Conservation (phyloP, 2,329 filamentous ascomycete genomes). For the Simplicillium sp. region DNA sequence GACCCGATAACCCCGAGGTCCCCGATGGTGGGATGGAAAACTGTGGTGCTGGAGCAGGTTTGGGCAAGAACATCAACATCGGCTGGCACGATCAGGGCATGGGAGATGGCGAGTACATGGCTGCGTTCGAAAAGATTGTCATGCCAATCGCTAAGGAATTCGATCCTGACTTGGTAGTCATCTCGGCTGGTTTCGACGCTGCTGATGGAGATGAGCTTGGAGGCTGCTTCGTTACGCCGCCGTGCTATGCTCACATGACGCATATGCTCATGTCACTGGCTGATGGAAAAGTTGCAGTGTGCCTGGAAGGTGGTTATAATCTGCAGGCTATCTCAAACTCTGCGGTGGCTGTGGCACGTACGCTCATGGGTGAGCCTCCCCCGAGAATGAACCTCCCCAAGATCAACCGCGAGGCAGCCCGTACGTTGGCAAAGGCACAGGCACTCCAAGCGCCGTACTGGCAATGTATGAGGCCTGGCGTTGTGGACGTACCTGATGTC, state of each 20-base stretch:
- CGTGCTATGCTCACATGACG: constrained; percentile 96
- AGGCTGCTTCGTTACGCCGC: constrained; percentile 82
- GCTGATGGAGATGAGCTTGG: constrained; percentile 89
- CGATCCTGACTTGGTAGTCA: constrained; percentile 85
- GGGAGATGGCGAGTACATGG: constrained; percentile 95
- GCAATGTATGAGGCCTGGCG: constrained; percentile 73
- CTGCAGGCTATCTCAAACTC: constrained; percentile 86
- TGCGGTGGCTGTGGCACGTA: constrained; percentile 81
- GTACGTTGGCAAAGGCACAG: constrained; percentile 48
- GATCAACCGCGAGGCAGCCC: constrained; percentile 47
- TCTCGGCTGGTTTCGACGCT: constrained; percentile 93
- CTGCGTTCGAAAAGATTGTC: constrained; percentile 88
- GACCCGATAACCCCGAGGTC: constrained; percentile 44
- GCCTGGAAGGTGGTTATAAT: constrained; percentile 93
- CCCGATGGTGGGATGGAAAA: constrained; percentile 54
- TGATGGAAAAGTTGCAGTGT: constrained; percentile 80
- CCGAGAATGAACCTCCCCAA: constrained; percentile 46
- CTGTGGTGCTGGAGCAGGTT: constrained; percentile 42
- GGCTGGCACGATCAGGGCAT: constrained; percentile 65
- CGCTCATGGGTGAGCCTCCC: constrained; percentile 91
- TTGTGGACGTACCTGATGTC: constrained; percentile 45
- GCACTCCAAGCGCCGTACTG: constrained; percentile 63
- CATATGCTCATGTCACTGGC: constrained; percentile 98
- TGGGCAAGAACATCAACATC: constrained; percentile 58
- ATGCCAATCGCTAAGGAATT: constrained; percentile 96